phyloP scores from a whole-genome alignment of 345 rosid genomes.

The Hibiscus mutabilis region DNA sequence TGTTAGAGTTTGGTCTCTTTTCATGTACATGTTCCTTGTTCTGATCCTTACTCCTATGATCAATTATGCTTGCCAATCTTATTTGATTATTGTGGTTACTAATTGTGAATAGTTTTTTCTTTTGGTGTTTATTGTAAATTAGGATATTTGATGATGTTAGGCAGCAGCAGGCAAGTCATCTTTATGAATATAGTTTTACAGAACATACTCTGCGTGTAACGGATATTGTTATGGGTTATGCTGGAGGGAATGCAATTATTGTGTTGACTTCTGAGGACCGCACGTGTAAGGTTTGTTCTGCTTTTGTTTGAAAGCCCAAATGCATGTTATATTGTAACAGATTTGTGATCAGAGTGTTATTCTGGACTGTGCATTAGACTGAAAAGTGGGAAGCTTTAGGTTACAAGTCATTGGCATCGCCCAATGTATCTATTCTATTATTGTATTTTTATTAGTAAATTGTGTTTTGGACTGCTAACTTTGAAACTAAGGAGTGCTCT shows the following conservation, averaged over 20 bases:
- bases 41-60: background rate
- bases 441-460: background rate
- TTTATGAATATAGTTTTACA: conserved; percentile 50
- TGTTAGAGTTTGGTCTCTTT: conserved; percentile 81
- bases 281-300: conserved; percentile 66
- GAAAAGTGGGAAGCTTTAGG: background rate
- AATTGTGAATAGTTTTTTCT: conserved; percentile 20
- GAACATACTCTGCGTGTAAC: conserved; percentile 56
- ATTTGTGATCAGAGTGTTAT: background rate
- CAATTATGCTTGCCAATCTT: background rate
- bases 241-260: conserved; percentile 64
- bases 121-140: conserved; percentile 9
- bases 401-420: background rate
- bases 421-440: background rate
- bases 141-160: conserved; percentile 71
- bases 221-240: conserved; percentile 57
- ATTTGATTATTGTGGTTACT: conserved; percentile 63
- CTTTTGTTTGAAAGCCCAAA: background rate
- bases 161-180: conserved; percentile 45
- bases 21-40: conserved; percentile 32
- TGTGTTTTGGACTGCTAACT: background rate
- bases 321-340: background rate
- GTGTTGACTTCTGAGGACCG: conserved; percentile 79
- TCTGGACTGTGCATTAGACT: background rate
- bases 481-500: background rate